phyloP scores from a whole-genome alignment of 805 yeast genomes.

The Kluyveromyces wickerhamii region DNA sequence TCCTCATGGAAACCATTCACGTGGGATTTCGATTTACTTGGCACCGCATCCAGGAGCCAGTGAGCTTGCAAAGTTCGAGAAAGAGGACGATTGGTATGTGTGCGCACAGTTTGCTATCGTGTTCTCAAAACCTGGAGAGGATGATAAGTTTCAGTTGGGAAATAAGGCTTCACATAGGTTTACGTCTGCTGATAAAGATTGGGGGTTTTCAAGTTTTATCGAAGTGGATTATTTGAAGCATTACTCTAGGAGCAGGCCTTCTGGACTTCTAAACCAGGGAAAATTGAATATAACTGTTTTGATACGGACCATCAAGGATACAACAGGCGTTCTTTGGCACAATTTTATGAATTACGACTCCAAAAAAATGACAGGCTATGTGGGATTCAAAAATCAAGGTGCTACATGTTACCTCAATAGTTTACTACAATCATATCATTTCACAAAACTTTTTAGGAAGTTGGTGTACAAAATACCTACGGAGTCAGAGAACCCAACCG shows the following conservation, averaged over 20 bases:
- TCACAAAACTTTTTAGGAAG: slow-evolving; percentile 73
- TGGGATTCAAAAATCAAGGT: slow-evolving; percentile 93
- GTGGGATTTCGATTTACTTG: slow-evolving; percentile 62
- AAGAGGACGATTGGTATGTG: slow-evolving; percentile 63
- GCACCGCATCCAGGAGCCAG: slow-evolving; percentile 50
- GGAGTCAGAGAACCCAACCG: slow-evolving; percentile 41
- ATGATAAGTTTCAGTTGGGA: slow-evolving; percentile 50
- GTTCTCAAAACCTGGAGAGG: slow-evolving; percentile 65
- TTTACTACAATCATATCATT: slow-evolving; percentile 79
- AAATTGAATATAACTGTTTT: slow-evolving; percentile 65
- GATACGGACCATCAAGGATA: slow-evolving; percentile 72
- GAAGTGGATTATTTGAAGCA: slow-evolving; percentile 44
- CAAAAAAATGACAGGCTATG: slow-evolving; percentile 78
- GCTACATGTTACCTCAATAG: slow-evolving; percentile 95
- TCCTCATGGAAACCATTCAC: slow-evolving; percentile 63
- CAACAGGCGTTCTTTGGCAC: slow-evolving; percentile 93
- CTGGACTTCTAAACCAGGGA: slow-evolving; percentile 43
- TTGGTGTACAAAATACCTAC: slow-evolving; percentile 90
- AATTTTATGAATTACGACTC: slow-evolving; percentile 80
- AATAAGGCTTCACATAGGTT: slow-evolving; percentile 75
- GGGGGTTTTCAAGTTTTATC: slow-evolving; percentile 87
- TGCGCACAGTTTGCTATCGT: slow-evolving; percentile 87
- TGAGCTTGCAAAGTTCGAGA: slow-evolving; percentile 24
- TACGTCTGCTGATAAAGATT: slow-evolving; percentile 68
- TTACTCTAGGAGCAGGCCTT: slow-evolving; percentile 31